These are phyloP conservation scores for Pyracantha coccinea DNA, from an alignment of 331 rosid genomes.

Conservation along the genomic window DNA sequence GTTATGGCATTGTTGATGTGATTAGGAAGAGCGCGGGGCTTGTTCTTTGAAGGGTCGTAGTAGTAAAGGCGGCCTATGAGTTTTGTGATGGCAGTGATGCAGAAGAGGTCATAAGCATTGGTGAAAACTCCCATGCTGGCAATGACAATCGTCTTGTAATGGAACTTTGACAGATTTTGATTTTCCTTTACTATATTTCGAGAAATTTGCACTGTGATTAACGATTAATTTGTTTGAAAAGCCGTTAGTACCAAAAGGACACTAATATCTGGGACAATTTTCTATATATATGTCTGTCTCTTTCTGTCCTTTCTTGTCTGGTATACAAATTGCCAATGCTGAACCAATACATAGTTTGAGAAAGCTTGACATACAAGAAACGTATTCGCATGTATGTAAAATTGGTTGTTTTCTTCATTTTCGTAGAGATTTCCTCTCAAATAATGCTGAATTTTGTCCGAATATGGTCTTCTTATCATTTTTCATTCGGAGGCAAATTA, in stretches of 20 bases:
- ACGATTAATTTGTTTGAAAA: neutral
- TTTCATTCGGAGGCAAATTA: neutral
- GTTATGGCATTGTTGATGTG: slow-evolving; percentile 11
- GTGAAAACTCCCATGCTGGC: slow-evolving; percentile 21
- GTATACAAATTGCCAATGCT: neutral
- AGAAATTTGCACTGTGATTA: slow-evolving; percentile 8
- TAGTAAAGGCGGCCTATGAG: slow-evolving; percentile 20
- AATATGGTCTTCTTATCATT: neutral
- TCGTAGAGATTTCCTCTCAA: too few species aligned
- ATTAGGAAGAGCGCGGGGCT: neutral
- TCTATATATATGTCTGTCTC: neutral
- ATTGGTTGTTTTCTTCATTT: neutral
- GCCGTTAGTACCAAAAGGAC: neutral
- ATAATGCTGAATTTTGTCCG: neutral
- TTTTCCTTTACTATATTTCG: neutral
- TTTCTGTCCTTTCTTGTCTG: neutral
- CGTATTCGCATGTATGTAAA: neutral
- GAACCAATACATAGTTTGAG: neutral
- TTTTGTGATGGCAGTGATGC: slow-evolving; percentile 10
- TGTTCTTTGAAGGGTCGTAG: neutral
- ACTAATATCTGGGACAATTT: neutral
- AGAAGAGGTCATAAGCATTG: slow-evolving; percentile 18
- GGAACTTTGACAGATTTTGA: neutral
- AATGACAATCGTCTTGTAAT: slow-evolving; percentile 17
- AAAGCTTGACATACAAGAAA: neutral